Percentiles rank a stretch among this genome's conserved stretches.
These are phyloP conservation scores for Betula pendula DNA, from an alignment of 306 rosid genomes.

Conservation along the genomic window DNA sequence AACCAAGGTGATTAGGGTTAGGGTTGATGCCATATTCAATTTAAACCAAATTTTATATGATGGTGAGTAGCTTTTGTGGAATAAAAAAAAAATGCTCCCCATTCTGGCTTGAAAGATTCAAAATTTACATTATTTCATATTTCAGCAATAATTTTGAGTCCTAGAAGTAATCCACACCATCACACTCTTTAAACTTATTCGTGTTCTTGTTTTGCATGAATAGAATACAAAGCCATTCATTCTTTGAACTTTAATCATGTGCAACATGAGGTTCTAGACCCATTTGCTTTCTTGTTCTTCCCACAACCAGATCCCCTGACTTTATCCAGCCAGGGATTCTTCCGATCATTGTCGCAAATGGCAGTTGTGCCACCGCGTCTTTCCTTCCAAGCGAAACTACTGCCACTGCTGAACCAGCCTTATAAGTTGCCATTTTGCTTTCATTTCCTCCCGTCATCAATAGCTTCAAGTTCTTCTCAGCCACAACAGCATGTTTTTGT, in stretches of 20 bases:
- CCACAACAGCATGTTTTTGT: slow-evolving; percentile 61
- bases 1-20: too few relatives aligned
- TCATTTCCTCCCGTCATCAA: slow-evolving; percentile 49
- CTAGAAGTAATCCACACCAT: neutral
- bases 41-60: too few relatives aligned
- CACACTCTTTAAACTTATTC: neutral
- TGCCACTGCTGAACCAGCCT: slow-evolving; percentile 44
- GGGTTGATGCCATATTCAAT: too few relatives aligned
- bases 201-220: neutral
- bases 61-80: too few relatives aligned
- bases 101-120: too few relatives aligned
- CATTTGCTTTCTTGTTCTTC: slow-evolving; percentile 65
- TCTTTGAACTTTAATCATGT: neutral
- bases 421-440: slow-evolving; percentile 44
- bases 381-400: slow-evolving; percentile 72
- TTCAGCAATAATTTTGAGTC: neutral
- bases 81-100: too few relatives aligned
- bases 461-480: slow-evolving; percentile 62
- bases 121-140: too few relatives aligned
- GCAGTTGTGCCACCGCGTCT: slow-evolving; percentile 69
- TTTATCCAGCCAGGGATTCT: slow-evolving; percentile 62
- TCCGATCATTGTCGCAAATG: slow-evolving; percentile 53
- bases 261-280: slow-evolving; percentile 39
- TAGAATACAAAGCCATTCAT: slow-evolving; percentile 8
- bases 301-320: slow-evolving; percentile 74